phyloP scores from a whole-genome alignment of 768 basidiomycete genomes.

The Amanita rimosa region DNA sequence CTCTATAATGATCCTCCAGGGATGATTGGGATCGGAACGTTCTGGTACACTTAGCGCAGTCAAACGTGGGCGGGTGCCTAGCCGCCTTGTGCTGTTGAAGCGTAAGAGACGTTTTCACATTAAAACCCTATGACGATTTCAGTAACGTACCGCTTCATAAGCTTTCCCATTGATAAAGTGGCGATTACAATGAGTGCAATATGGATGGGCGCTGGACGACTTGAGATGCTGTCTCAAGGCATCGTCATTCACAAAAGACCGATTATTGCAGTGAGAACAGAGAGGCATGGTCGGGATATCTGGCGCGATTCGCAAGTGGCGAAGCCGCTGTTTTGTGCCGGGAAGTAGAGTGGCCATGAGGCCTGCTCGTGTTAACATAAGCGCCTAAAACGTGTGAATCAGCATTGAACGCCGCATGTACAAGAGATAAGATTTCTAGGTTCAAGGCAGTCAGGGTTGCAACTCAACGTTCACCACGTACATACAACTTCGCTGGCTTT shows the following conservation, averaged over 20 bases:
- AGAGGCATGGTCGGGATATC: conserved; percentile 17
- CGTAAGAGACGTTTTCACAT: not conserved
- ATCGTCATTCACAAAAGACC: conserved; percentile 22
- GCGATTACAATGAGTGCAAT: conserved; percentile 22
- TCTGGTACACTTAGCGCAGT: conserved; percentile 23
- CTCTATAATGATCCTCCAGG: conserved; percentile 35
- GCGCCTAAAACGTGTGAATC: conserved; percentile 6
- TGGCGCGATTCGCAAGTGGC: not conserved
- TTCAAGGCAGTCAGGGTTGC: not conserved
- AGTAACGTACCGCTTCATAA: conserved; percentile 23
- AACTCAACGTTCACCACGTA: not conserved
- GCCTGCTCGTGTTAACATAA: conserved; percentile 7
- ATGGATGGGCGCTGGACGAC: conserved; percentile 24
- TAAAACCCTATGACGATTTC: not conserved
- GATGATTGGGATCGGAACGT: conserved; percentile 23
- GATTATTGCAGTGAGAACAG: conserved; percentile 25
- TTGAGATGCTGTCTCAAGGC: conserved; percentile 28
- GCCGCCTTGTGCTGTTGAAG: conserved; percentile 25
- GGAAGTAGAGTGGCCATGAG: conserved; percentile 6
- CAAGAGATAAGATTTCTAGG: not conserved
- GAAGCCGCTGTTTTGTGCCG: conserved; percentile 5
- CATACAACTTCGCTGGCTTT: not conserved
- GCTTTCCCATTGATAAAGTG: conserved; percentile 23
- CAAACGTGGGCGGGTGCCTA: conserved; percentile 32
- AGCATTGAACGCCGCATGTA: not conserved